Evolutionary conservation across 768 basidiomycete genomes (phyloP), one percentile per base, ranked within the genome.

Genomic region (Auriscalpium microsporum): DNA sequence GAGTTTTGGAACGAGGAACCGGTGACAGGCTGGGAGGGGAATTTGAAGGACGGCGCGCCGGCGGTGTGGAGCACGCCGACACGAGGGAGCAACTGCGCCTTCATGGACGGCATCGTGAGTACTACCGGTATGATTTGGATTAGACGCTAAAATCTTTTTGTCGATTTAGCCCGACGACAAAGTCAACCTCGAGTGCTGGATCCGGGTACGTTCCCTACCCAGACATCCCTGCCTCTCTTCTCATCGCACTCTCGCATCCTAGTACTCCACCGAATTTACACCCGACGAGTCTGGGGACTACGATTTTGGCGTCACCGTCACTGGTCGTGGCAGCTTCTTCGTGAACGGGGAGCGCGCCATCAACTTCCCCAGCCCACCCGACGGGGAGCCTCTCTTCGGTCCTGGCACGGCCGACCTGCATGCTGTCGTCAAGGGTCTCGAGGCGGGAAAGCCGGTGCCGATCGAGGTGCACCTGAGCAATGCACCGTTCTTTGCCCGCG

Each of bases 221-320:
- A 4, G 7, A 28, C 28, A 10, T 7, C 34, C 8, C 16, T 33
- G 21, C 59, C 36, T 28, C 19, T 23, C 38, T 37, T 2, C 16
- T 56, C 55, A 3, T 14, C 28, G 35, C 17, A 4, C 40, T 42
- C 14, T n/a, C n/a, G 11, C 23, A 69, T 46, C 1, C 0, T 45
- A 78, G 75, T 75, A 72, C 50, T 68, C 71, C 7, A 65, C 75
- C 9, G 71, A 64, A 23, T 78, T 82, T 65, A 67, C 69, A 35
- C 81, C 80, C 44, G 73, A 81, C 63, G 72, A 80, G 71, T 66
- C 74, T 64, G 72, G 34, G 23, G 72, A 80, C 63, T 74, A 77
- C 71, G 75, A 80, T 52, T 66, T 84, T 49, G 76, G 75, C 3
- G 63, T 78, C 52, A 74, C 67, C 60, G 58, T 75, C 48, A 73